Percentiles rank a stretch among this genome's conserved stretches.
Conservation (phyloP, 2,329 filamentous ascomycete genomes). For the Ceratocystis ficicola region DNA sequence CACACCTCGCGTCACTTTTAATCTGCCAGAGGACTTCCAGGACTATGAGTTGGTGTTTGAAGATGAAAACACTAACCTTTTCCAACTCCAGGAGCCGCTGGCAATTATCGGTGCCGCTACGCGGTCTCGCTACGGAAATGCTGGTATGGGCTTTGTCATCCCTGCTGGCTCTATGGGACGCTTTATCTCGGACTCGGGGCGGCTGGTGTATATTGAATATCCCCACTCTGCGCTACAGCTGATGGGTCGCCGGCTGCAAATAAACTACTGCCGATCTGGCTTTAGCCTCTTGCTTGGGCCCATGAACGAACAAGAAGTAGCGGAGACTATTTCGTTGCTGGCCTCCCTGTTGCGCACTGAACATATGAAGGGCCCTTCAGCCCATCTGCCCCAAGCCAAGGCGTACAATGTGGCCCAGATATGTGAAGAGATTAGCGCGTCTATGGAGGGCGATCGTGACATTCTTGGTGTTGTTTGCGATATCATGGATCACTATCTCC, state of each 20-base stretch:
- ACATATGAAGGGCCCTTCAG: slow-evolving; percentile 30
- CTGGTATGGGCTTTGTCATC: slow-evolving; percentile 47
- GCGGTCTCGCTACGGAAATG: slow-evolving; percentile 24
- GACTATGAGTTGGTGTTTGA: slow-evolving; percentile 69
- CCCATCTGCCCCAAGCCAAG: slow-evolving; percentile 22
- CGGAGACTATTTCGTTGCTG: slow-evolving; percentile 63
- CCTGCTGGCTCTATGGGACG: slow-evolving; percentile 54
- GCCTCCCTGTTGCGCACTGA: slow-evolving; percentile 53
- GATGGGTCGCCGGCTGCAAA: slow-evolving; percentile 62
- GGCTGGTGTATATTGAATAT: slow-evolving; percentile 65
- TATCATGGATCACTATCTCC: slow-evolving; percentile 61
- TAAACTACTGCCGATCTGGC: slow-evolving; percentile 47
- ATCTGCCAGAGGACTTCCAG: slow-evolving; percentile 57
- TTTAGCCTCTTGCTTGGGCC: slow-evolving; percentile 41
- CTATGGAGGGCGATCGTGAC: slow-evolving; percentile 51
- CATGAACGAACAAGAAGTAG: slow-evolving; percentile 49
- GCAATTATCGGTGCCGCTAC: slow-evolving; percentile 42
- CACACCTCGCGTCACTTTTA: slow-evolving; percentile 64
- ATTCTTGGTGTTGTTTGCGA: slow-evolving; percentile 73
- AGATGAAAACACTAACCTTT: slow-evolving; percentile 72
- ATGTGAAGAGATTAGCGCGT: slow-evolving; percentile 43
- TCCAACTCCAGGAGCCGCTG: slow-evolving; percentile 53
- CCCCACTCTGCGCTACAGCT: slow-evolving; percentile 69
- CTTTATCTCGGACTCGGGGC: slow-evolving; percentile 66
- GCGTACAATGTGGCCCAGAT: slow-evolving; percentile 35